Evolutionary conservation across 2,329 filamentous ascomycete species (phyloP).

Genomic region (Colletotrichum sp.): DNA sequence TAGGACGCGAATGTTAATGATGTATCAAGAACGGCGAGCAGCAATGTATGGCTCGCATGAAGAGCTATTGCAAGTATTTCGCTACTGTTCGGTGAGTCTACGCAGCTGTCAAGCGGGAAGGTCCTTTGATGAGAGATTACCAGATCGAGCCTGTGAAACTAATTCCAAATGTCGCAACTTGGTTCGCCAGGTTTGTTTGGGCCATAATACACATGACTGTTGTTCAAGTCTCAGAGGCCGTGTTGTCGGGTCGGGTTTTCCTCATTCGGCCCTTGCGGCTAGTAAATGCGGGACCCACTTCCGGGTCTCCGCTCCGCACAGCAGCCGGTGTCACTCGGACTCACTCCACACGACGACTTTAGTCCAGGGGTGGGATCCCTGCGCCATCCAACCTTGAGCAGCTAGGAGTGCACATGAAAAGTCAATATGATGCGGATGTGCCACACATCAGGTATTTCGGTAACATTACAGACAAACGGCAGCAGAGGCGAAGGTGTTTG

Average conservation of each 20-base stretch:
- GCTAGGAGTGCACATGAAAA: not conserved
- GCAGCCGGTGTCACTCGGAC: not conserved
- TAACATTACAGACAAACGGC: not conserved
- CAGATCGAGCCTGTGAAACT: not conserved
- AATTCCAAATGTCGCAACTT: not conserved
- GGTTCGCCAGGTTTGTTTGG: not conserved
- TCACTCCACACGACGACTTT: not conserved
- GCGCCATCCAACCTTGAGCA: not conserved
- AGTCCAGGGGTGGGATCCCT: not conserved
- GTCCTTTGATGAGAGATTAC: not conserved
- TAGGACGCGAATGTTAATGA: accelerated
- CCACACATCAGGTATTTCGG: not conserved
- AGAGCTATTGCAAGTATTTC: not conserved
- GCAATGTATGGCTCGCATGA: not conserved
- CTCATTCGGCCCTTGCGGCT: not conserved
- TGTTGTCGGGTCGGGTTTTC: not conserved
- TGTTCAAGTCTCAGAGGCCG: not conserved
- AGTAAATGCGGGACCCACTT: not conserved
- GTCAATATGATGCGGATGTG: not conserved
- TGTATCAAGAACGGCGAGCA: accelerated
- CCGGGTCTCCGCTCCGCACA: not conserved
- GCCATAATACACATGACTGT: not conserved
- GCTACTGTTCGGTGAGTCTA: not conserved
- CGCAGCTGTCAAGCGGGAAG: not conserved
- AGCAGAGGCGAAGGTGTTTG: not conserved